Evolutionary conservation across 148 eudicot species (phyloP), one percentile per base, ranked within the genome.

Genomic region (Chenopodium suecicum): DNA sequence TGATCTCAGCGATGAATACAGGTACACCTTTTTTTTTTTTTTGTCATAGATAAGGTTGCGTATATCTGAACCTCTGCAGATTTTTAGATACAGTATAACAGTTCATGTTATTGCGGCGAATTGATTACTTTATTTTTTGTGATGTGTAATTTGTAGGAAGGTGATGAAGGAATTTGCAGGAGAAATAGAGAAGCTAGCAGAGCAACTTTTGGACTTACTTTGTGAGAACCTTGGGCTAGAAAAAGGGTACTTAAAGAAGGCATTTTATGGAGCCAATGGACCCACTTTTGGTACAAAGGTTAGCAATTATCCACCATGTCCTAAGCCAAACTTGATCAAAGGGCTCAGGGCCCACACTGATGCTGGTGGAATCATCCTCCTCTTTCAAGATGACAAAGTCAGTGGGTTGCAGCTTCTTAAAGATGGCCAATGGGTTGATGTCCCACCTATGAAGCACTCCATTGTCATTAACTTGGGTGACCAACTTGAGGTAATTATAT

Each of bases 321-420:
- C 98, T 4, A 88, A 87, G 37, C 98, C 98, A 7, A 89, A 95
- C 50, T 89, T 93, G 13, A 88, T 95, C 82, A 95, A 91, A 83
- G 98, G 98, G 2, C 98, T 95, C 60, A 88, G 98, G 25, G 95
- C 97, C 78, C 98, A 95, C 89, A 95, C 98, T 4, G 98, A 95
- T 66, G 98, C 98, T 16, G 98, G 98, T 52, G 98, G 98, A 56
- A 86, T 95, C 78, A 90, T 95, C 74, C 87, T 95, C 0, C 90
- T 95, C 81, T 95, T 95, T 83, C 98, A 95, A 75, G 98, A 95
- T 67, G 94, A 90, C 79, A 88, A 88, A 86, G 97, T 94, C 78
- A 89, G 94, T 23, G 98, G 98, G 1, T 92, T 94, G 68, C 98
- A 94, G 82, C 90, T 94, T 54, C 98, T 94, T 76, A 94, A 94